phyloP scores from a whole-genome alignment of 2,329 filamentous ascomycete species.

The Pseudofabraea citricarpa region DNA sequence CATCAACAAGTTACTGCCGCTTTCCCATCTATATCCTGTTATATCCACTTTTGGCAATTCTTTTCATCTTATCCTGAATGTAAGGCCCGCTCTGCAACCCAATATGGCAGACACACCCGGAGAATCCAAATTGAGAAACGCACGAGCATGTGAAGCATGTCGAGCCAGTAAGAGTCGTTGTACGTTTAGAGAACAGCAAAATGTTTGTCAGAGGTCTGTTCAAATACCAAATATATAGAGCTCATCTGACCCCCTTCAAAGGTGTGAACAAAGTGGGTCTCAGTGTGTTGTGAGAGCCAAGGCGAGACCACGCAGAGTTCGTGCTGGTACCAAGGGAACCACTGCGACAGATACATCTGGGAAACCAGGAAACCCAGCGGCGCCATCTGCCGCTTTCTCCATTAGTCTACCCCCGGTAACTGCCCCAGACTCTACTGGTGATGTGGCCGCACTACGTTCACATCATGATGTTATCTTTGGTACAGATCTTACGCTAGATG shows the following conservation, averaged over 20 bases:
- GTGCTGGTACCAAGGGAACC: conserved; percentile 10
- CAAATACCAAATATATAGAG: neutral
- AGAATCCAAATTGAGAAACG: conserved; percentile 18
- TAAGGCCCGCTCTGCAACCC: too few species aligned
- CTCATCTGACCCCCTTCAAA: neutral
- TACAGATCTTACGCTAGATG: conserved; percentile 7
- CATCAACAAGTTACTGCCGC: too few species aligned
- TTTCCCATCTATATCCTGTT: too few species aligned
- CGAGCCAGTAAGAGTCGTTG: conserved; percentile 24
- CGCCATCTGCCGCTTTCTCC: conserved; percentile 12
- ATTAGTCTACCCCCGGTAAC: conserved; percentile 17
- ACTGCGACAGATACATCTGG: neutral
- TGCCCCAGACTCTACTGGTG: conserved; percentile 14
- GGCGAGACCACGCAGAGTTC: conserved; percentile 22
- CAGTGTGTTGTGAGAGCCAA: conserved; percentile 23
- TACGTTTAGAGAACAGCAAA: conserved; percentile 14
- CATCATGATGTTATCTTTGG: conserved; percentile 20
- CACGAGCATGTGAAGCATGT: conserved; percentile 26
- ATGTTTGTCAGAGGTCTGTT: conserved; percentile 13
- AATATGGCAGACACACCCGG: too few species aligned
- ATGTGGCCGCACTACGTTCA: conserved; percentile 13
- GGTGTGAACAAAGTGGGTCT: conserved; percentile 19
- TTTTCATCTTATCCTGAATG: too few species aligned
- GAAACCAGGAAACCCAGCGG: neutral
- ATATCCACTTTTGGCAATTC: too few species aligned